Percentiles rank a stretch among this genome's conserved stretches.
phyloP scores from a whole-genome alignment of 345 rosid species.

The Crucihimalaya himalaica region DNA sequence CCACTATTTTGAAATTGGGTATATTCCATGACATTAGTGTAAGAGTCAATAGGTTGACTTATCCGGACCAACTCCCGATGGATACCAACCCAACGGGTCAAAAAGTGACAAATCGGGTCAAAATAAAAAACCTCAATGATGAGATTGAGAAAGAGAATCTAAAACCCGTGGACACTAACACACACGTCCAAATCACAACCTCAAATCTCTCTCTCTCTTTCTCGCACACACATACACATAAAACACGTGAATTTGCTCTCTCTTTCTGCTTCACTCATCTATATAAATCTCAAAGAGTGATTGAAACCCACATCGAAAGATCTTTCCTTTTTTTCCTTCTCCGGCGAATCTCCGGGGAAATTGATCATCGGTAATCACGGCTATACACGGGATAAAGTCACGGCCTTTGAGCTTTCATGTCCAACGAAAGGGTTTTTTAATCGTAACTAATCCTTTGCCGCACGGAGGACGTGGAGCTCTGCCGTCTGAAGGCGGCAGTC shows the following conservation, averaged over 20 bases:
- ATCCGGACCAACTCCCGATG: background rate
- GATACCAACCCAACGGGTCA: background rate
- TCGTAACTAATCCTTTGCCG: conserved; percentile 83
- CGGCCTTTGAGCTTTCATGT: conserved; percentile 17
- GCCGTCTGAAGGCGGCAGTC: conserved; percentile 99
- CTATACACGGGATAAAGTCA: conserved; percentile 19
- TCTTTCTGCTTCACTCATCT: background rate
- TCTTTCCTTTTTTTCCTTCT: background rate
- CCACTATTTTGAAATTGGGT: no score
- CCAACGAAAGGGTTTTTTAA: conserved; percentile 31
- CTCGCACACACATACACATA: background rate
- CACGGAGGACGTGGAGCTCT: conserved; percentile 99
- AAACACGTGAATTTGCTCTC: conserved; percentile 1
- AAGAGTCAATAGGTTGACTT: conserved; percentile 20
- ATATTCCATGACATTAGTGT: background rate
- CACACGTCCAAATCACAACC: conserved; percentile 14
- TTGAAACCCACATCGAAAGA: conserved; percentile 15
- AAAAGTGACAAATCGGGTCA: background rate
- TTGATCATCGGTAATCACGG: conserved; percentile 18
- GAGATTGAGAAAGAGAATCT: background rate
- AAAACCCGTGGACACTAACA: conserved; percentile 9
- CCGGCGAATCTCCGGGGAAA: background rate
- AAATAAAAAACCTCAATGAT: background rate
- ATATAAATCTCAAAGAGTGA: background rate
- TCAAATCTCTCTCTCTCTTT: background rate